Base-by-base conservation (phyloP, 495 filamentous ascomycete species). In the Xanthoparmelia taractica region DNA sequence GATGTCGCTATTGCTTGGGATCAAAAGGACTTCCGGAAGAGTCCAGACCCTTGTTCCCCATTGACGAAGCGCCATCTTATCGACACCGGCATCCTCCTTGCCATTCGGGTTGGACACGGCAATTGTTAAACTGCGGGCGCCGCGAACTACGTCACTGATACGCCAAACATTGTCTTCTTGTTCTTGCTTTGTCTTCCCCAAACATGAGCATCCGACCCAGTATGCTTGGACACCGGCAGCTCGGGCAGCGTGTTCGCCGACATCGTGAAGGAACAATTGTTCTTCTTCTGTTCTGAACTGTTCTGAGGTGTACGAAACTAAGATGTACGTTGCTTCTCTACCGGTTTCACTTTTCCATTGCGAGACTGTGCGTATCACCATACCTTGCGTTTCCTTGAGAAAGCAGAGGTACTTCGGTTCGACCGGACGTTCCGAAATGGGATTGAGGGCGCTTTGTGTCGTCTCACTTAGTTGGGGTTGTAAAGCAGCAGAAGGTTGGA, bases 11-110 rank as follows among this genome's bases (percentile, higher is more conserved):
- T 67, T 64, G 20, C 54, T 59, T 0, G 75, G 74, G 47, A 64
- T 65, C 4, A 80, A 74, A 1, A 82, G 65, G 10, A 73, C 68
- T 63, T 82, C 79, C 18, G 77, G 76, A 20, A 80, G 71, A 4
- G 77, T 80, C 79, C 79, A 82, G 41, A 80, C 61, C n/a, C 78
- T 70, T 18, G 65, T 59, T 17, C 76, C 78, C 78, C 77, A 80
- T 23, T 73, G 37, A n/a, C 68, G 58, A 33, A 74, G 68, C n/a
- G 40, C 40, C 40, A 4, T 20, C 40, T 2, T 20, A 43, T 43
- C 40, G 40, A 4, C 40, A 43, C 15, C 40, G 40, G 40, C 7
- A 43, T 20, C 15, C 40, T 43, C 15, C 20, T 64, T 50, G 43
- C 60, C 57, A 18, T 38, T 33, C 43, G 61, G 59, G 36, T 54